Conservation (phyloP, 1,284 basidiomycete species). For the Rhodofomes roseus region DNA sequence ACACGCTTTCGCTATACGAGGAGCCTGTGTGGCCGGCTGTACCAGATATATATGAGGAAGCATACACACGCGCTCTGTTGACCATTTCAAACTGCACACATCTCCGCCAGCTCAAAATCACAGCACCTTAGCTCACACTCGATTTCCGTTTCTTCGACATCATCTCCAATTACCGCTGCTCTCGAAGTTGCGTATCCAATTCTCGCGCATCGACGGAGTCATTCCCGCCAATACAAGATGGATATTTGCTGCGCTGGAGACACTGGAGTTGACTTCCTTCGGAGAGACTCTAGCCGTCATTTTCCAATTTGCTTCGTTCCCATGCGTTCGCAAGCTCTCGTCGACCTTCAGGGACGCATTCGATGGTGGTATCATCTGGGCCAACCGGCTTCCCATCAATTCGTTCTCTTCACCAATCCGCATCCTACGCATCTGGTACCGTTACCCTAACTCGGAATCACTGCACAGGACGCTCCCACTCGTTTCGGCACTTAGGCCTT, state of each 20-base stretch:
- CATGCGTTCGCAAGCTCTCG: not conserved
- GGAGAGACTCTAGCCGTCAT: not conserved
- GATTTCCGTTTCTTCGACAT: not conserved
- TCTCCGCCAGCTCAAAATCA: not conserved
- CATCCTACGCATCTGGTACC: not conserved
- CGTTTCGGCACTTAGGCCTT: not conserved
- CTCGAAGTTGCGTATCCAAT: not conserved
- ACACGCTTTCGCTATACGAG: not conserved
- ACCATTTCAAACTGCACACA: not conserved
- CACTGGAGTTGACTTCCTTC: not conserved
- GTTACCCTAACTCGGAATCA: too few relatives aligned
- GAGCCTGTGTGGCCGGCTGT: not conserved
- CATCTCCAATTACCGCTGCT: not conserved
- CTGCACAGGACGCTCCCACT: not conserved
- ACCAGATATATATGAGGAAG: not conserved
- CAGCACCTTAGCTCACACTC: not conserved
- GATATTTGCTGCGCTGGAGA: not conserved
- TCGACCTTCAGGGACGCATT: too few relatives aligned
- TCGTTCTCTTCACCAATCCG: not conserved
- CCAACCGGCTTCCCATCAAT: not conserved
- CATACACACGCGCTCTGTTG: not conserved
- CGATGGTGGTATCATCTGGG: not conserved
- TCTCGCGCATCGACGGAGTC: not conserved
- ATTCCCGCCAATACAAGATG: not conserved
- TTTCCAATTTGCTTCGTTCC: not conserved